These are phyloP conservation scores for Claviceps sp. DNA, from an alignment of 2,329 filamentous ascomycete species.

Conservation along the genomic window DNA sequence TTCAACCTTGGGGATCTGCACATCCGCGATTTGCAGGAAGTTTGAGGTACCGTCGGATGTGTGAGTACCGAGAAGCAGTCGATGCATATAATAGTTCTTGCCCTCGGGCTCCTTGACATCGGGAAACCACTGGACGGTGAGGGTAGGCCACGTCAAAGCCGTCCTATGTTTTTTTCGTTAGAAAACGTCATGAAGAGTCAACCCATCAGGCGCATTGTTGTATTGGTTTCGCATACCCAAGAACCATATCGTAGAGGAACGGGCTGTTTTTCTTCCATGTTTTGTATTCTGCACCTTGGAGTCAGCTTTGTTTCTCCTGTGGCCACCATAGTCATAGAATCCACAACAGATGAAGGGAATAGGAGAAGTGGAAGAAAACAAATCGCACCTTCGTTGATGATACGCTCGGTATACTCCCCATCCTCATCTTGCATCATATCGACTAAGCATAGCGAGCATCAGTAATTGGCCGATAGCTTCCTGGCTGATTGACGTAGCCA, in stretches of 20 bases:
- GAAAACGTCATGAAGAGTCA: slow-evolving; percentile 1
- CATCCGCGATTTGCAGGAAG: slow-evolving; percentile 87
- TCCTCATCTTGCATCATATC: slow-evolving; percentile 49
- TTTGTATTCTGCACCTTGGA: slow-evolving; percentile 64
- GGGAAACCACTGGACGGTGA: slow-evolving; percentile 96
- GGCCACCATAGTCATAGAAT: not conserved
- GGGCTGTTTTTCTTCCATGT: slow-evolving; percentile 99
- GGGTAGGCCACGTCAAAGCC: slow-evolving; percentile 90
- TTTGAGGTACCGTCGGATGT: slow-evolving; percentile 77
- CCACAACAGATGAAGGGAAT: not conserved
- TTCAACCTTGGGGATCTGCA: slow-evolving; percentile 75
- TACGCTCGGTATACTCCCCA: slow-evolving; percentile 62
- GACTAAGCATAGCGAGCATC: slow-evolving; percentile 13
- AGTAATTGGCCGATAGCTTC: not conserved
- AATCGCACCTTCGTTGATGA: slow-evolving; percentile 74
- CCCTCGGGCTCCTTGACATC: slow-evolving; percentile 80
- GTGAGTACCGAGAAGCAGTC: slow-evolving; percentile 86
- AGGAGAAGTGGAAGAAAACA: not conserved
- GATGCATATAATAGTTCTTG: slow-evolving; percentile 77
- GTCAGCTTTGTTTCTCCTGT: not conserved
- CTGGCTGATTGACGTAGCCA: not conserved
- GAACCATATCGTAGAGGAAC: slow-evolving; percentile 95
- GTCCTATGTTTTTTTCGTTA: slow-evolving; percentile 37
- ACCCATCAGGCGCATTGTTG: not conserved
- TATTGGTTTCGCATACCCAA: slow-evolving; percentile 41